These are phyloP conservation scores for Boletales sp. DNA, from an alignment of 768 basidiomycete genomes.

Conservation along the genomic window DNA sequence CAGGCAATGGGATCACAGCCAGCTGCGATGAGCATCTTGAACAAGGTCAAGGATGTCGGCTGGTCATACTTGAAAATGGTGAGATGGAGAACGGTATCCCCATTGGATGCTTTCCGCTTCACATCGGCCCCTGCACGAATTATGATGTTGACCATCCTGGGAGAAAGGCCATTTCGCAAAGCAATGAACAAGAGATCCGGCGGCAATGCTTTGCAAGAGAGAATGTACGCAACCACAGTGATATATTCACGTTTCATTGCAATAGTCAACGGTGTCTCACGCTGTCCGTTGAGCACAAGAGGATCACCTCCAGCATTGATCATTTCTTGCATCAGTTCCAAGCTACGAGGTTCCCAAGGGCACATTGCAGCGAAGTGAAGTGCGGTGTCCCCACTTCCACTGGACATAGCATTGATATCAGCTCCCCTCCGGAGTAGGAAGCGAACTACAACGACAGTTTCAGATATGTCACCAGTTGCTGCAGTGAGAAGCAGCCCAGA, in stretches of 20 bases:
- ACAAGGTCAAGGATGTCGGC: no score
- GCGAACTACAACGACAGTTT: not conserved
- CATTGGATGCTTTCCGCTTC: no score
- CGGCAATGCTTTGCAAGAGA: not conserved
- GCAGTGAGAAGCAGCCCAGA: not conserved
- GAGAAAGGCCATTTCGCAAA: no score
- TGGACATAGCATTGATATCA: not conserved
- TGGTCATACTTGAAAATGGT: no score
- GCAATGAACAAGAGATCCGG: no score
- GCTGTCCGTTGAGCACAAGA: not conserved
- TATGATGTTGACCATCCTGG: no score
- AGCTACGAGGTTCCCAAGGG: not conserved
- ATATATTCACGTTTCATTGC: not conserved
- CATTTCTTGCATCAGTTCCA: not conserved
- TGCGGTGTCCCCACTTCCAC: not conserved
- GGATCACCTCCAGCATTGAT: slow-evolving; percentile 1
- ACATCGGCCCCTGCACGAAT: no score
- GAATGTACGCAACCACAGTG: not conserved
- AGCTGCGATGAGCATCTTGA: no score
- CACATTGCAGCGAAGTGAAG: not conserved
- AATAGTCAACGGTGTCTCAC: not conserved
- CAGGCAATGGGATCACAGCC: no score
- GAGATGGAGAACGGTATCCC: no score
- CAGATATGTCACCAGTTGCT: not conserved
- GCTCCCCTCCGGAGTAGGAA: slow-evolving; percentile 5